Base-by-base conservation (phyloP, 2,329 filamentous ascomycete genomes). In the Anthostomella pinea region DNA sequence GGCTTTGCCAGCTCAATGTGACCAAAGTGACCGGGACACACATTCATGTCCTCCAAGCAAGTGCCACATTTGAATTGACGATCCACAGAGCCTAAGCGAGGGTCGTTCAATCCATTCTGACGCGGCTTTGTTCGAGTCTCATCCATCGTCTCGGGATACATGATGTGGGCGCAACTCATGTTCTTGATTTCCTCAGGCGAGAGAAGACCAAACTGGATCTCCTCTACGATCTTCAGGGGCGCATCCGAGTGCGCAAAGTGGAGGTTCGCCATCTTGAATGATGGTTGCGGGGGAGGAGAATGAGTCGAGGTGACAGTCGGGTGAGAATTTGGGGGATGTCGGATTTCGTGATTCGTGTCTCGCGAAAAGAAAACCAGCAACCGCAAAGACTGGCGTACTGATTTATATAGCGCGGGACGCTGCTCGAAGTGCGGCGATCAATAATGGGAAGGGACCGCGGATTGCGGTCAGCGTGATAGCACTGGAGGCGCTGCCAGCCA, bases 141-240 rank as follows among this genome's bases (percentile, higher is more conserved):
- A 61, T 98, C 93, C 93, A 98, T 96, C 18, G 93, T 97, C 73
- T 98, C 93, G n/a, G 93, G 90, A 62, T 96, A 97, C 64, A 93
- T 79, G 63, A 98, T 91, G 64, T 95, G 87, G 54, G 83, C 86
- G 48, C 97, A 91, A 68, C 90, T 96, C 88, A 97, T 94, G 58
- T 85, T 90, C 75, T 98, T 97, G 68, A 97, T 95, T 73, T 98
- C 94, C 65, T 98, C 93, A 17, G 93, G 93, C 22, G 93, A 95
- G 67, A 98, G 80, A 62, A 98, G 79, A 61, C 93, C 93, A 63
- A 98, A 98, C 75, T 98, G 94, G 57, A 98, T 95, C 77, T 98
- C 94, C 77, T 96, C 85, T 58, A 98, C 90, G 52, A 86, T 95
- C 75, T 93, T 91, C 78, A 97, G 78, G 66, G 90, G 90, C 79